Conservation (phyloP, 345 rosid genomes). For the Populus tremula region DNA sequence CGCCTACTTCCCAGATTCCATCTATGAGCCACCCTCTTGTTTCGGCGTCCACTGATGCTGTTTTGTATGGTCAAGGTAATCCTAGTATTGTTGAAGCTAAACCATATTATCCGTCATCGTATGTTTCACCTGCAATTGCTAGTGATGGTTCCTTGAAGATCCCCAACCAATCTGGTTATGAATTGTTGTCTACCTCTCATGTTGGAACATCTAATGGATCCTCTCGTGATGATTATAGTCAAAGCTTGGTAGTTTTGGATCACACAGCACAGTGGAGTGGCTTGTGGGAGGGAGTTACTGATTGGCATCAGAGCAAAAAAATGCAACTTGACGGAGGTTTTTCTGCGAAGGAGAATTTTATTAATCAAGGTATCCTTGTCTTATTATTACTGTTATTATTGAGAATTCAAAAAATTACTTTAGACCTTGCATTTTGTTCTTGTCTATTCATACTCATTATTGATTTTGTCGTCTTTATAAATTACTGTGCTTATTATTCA, state of each 20-base stretch:
- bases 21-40: constrained; percentile 18
- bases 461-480: background rate
- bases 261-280: constrained; percentile 25
- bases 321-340: constrained; percentile 26
- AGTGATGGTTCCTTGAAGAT: constrained; percentile 8
- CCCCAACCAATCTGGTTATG: constrained; percentile 24
- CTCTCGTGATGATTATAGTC: constrained; percentile 25
- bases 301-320: constrained; percentile 27
- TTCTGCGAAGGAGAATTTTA: constrained; percentile 25
- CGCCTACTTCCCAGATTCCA: constrained; percentile 21
- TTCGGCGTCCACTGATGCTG: constrained; percentile 22
- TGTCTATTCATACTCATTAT: background rate
- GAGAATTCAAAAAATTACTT: background rate
- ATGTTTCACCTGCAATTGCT: constrained; percentile 21
- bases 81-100: constrained; percentile 28
- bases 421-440: background rate
- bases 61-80: constrained; percentile 22
- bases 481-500: background rate
- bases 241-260: constrained; percentile 22
- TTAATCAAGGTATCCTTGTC: constrained; percentile 38
- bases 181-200: constrained; percentile 20
- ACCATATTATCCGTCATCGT: constrained; percentile 40
- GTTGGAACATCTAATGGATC: constrained; percentile 20
- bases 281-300: constrained; percentile 31
- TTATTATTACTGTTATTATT: background rate